Evolutionary conservation across 208 protist genomes (phyloP), one percentile per base, ranked within the genome.

Genomic region (Leptomonas pyrrhocoris): DNA sequence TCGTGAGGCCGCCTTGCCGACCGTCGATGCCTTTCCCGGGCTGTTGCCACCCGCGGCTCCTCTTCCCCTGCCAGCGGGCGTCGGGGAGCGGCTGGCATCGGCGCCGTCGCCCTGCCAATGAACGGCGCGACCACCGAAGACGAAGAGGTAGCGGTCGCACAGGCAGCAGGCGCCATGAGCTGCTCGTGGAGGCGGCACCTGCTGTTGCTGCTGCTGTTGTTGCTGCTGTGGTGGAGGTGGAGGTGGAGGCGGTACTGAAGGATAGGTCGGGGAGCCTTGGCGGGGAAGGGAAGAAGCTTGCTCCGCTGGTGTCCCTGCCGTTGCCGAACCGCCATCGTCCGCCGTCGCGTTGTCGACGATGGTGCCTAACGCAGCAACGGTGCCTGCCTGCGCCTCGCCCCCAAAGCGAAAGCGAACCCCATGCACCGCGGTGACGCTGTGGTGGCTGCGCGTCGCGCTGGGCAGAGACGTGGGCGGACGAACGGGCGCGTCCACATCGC

Each of bases 101-200:
- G 34, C 43, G 69, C 21, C 72, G 45, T 60, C 62, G n/a, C 28
- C 34, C 16, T 59, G 68, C 28, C 61, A 55, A 16, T 62, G 56
- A 42, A 91, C 62, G 42, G 83, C 76, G 7, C 87, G 83, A 16
- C 90, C 90, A 45, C 90, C 85, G 40, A 86, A 75, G 31, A 93
- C 48, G 48, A 93, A 49, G 31, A 95, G 69, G 70, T 85, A 92
- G 4, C 88, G 85, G n/a, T 86, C 66, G 28, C 67, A 58, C 28
- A 95, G 76, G 45, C 69, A 63, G 56, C 77, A 81, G n/a, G 85
- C 81, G 19, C 80, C 76, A 75, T 92, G 86, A 2, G 83, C 83
- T 11, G 87, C 83, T 25, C 88, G 85, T 4, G 85, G 71, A 5
- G 71, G 51, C n/a, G 88, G 85, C 15, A 38, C 51, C 23, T 34